Evolutionary conservation across 1,284 basidiomycete species (phyloP), one percentile per base, ranked within the genome.

Genomic region (Apiotrichum akiyoshidainum): DNA sequence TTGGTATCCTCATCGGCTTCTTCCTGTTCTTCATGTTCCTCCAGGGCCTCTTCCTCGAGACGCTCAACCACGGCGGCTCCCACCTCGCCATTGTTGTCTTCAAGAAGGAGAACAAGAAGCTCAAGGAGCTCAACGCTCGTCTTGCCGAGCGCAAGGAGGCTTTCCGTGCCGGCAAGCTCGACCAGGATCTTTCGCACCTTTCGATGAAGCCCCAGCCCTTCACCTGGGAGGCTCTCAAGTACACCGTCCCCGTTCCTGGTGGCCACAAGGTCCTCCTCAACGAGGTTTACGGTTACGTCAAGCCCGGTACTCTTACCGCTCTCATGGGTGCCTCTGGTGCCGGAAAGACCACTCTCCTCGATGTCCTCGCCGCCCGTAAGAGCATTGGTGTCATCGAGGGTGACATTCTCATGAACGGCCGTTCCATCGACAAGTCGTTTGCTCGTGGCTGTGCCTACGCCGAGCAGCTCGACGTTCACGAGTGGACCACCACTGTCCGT

Each of bases 401-500:
- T 17, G 80, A 82, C 39, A 71, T 78, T 14, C 63, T 77, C 41
- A 79, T 81, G 63, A 78, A 89, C 56, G 84, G 83, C 37, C 74
- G 79, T 59, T 73, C 76, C 3, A 75, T 80, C 13, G 80, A 78
- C 49, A 68, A 75, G 47, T 79, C 77, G 58, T 77, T 77, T 61
- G 70, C 71, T 39, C 79, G 83, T 57, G 80, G 81, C 45, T 83
- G 82, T 44, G 83, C 80, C 10, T 83, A 81, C 61, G 89, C 88
- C 39, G 64, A 67, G 48, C 62, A 62, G 58, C 67, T 71, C 84
- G 91, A 94, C 68, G 86, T 88, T 2, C 92, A 94, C 73, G 89
- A 92, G 75, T 87, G 85, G 61, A 91, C 88, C 13, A 85, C 90
- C 7, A 84, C 83, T 31, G 82, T 84, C 21, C 80, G 84, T 51